A percentile compares a stretch with the other conserved stretches of the same genome.
phyloP scores from a whole-genome alignment of 164 flowering plant species.

The Taxillus chinensis region DNA sequence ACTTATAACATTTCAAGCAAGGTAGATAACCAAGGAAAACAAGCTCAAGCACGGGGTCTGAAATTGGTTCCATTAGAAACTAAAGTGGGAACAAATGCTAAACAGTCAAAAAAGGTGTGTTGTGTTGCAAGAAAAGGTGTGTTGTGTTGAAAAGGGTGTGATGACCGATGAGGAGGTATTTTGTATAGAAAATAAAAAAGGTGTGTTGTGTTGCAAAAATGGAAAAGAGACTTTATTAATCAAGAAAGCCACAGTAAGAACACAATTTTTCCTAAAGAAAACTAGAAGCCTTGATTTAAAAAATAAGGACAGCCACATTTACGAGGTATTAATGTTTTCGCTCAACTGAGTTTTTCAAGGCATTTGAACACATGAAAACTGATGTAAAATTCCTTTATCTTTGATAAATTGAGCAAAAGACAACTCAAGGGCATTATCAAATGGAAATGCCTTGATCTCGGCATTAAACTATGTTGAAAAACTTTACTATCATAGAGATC shows the following conservation, averaged over 20 bases:
- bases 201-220: neutral
- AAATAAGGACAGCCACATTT: neutral
- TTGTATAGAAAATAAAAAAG: neutral
- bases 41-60: neutral
- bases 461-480: conserved; percentile 1
- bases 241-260: too few species aligned
- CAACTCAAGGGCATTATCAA: neutral
- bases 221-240: neutral
- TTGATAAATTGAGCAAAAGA: neutral
- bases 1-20: neutral
- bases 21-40: neutral
- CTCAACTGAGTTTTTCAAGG: too few species aligned
- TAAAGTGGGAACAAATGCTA: neutral
- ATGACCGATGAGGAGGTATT: neutral
- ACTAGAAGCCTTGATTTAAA: neutral
- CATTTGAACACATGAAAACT: neutral
- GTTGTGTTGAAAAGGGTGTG: neutral
- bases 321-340: conserved; percentile 2
- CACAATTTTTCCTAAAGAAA: too few species aligned
- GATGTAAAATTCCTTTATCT: neutral
- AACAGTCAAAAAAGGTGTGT: neutral
- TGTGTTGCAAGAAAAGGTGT: too few species aligned
- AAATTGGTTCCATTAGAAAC: neutral
- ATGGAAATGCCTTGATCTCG: neutral
- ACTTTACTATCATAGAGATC: neutral